Percentiles rank a stretch among this genome's conserved stretches.
phyloP scores from a whole-genome alignment of 2,329 filamentous ascomycete species.

The Colletotrichum lini region DNA sequence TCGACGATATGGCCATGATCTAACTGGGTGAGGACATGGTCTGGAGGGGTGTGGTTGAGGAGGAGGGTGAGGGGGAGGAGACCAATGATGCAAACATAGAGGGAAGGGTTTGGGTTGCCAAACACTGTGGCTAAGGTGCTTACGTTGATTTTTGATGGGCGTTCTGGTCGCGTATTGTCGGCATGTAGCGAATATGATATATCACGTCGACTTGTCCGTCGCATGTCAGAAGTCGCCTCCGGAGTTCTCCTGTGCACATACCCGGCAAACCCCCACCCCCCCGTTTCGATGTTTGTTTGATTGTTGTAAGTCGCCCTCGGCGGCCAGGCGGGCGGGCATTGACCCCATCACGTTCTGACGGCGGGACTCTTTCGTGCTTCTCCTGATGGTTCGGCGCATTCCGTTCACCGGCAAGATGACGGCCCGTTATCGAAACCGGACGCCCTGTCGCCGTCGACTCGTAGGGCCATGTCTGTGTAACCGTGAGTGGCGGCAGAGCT shows the following conservation, averaged over 20 bases:
- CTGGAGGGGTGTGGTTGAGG: not conserved
- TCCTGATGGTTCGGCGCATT: no score
- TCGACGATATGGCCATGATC: conserved; percentile 39
- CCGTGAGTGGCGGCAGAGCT: not conserved
- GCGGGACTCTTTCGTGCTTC: no score
- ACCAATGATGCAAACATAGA: not conserved
- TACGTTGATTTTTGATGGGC: conserved; percentile 19
- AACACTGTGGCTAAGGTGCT: conserved; percentile 29
- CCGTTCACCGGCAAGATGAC: not conserved
- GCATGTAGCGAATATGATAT: conserved; percentile 38
- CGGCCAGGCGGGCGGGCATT: not conserved
- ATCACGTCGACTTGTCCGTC: not conserved
- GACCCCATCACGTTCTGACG: not conserved
- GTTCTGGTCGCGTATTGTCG: conserved; percentile 29
- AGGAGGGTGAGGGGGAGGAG: not conserved
- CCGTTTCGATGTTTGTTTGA: conserved; percentile 1
- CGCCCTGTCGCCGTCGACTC: conserved; percentile 13
- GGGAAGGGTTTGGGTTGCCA: not conserved
- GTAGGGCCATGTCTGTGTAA: conserved; percentile 3
- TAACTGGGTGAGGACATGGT: not conserved
- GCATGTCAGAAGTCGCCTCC: conserved; percentile 31
- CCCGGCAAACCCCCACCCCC: not conserved
- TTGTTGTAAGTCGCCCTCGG: not conserved
- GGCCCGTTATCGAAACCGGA: not conserved
- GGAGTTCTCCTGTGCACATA: conserved; percentile 2